Evolutionary conservation across 768 basidiomycete species (phyloP).

Genomic region (Galerina sulciceps): DNA sequence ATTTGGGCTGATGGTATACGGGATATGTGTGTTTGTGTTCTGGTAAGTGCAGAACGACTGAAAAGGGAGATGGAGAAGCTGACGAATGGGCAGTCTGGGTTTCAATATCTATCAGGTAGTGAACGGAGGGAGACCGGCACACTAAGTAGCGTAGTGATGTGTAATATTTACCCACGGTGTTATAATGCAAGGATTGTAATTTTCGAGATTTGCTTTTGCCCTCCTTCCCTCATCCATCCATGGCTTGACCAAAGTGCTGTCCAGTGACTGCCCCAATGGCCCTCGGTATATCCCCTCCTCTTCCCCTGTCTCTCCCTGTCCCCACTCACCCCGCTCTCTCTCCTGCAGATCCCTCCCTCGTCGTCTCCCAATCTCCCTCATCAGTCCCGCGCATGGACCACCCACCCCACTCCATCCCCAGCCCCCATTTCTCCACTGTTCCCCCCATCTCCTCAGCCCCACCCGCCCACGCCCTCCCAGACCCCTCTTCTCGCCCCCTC

Average conservation of each 20-base stretch:
- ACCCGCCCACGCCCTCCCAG: constrained; percentile 13
- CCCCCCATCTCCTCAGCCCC: constrained; percentile 18
- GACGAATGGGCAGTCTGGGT: constrained; percentile 54
- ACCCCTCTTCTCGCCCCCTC: constrained; percentile 21
- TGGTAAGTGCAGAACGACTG: constrained; percentile 63
- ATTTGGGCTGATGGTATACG: constrained; percentile 75
- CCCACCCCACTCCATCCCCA: constrained; percentile 10
- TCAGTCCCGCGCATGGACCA: constrained; percentile 18
- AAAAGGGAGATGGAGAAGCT: constrained; percentile 7
- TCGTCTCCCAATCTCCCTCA: constrained; percentile 20
- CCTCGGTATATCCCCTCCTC: constrained; percentile 14
- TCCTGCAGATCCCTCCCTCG: constrained; percentile 21
- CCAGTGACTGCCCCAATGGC: constrained; percentile 16
- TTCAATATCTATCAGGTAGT: constrained; percentile 79
- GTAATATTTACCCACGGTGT: constrained; percentile 43
- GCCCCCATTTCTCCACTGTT: background rate
- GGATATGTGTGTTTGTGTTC: constrained; percentile 79
- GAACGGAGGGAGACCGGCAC: constrained; percentile 31
- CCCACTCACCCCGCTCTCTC: background rate
- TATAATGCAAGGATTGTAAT: constrained; percentile 13
- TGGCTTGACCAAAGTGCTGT: constrained; percentile 3
- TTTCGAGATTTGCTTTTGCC: constrained; percentile 16
- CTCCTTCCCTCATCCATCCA: constrained; percentile 17
- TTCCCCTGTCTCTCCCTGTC: background rate
- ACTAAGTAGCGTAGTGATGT: constrained; percentile 19